Percentiles rank a stretch among this genome's conserved stretches.
phyloP scores from a whole-genome alignment of 2,329 filamentous ascomycete species.

The Claviceps sp. region DNA sequence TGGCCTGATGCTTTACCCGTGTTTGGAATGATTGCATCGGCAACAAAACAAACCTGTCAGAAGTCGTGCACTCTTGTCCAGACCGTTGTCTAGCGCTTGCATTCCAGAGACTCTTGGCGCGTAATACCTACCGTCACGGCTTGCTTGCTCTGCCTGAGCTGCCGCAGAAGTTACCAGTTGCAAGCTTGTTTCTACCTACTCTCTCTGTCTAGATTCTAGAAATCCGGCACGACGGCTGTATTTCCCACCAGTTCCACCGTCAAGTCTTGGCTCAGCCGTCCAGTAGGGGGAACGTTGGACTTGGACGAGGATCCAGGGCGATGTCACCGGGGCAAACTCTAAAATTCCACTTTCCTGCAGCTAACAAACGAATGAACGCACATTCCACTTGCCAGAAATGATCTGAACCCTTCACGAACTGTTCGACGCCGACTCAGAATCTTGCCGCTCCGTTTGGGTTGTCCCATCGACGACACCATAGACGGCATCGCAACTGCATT shows the following conservation, averaged over 20 bases:
- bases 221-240: too few species aligned
- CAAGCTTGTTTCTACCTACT: too few species aligned
- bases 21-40: not conserved
- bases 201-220: too few species aligned
- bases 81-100: not conserved
- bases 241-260: too few species aligned
- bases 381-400: not conserved
- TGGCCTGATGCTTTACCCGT: not conserved
- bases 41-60: not conserved
- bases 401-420: not conserved
- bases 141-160: not conserved
- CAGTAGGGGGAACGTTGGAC: not conserved
- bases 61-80: not conserved
- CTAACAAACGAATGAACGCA: not conserved
- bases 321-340: not conserved
- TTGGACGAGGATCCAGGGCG: not conserved
- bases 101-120: slow-evolving; percentile 1
- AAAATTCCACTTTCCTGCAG: not conserved
- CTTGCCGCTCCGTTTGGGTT: not conserved
- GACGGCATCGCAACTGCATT: not conserved
- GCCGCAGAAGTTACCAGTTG: not conserved
- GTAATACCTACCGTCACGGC: not conserved
- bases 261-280: not conserved
- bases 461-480: not conserved
- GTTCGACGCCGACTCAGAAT: not conserved